Conservation (phyloP, 306 rosid genomes). For the Casuarina equisetifolia region DNA sequence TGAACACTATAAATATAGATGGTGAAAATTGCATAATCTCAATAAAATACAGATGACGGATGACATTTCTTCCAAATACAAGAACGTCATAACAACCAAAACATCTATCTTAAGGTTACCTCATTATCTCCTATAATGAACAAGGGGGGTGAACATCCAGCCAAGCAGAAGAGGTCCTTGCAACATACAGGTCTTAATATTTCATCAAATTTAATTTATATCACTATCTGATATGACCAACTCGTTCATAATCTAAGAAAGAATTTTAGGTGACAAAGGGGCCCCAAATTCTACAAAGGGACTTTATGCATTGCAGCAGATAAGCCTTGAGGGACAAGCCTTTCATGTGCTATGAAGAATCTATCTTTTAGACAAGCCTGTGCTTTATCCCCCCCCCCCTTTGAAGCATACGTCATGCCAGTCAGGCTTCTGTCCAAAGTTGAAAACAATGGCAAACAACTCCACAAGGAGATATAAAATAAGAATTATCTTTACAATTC, state of each 20-base stretch:
- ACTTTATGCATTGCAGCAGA: too few relatives aligned
- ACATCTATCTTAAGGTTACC: too few relatives aligned
- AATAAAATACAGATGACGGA: too few relatives aligned
- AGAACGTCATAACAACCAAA: too few relatives aligned
- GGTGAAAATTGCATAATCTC: too few relatives aligned
- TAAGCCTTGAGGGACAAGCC: background rate
- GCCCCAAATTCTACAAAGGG: background rate
- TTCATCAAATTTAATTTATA: background rate
- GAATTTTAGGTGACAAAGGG: background rate
- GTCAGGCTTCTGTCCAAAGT: background rate
- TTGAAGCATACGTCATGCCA: background rate
- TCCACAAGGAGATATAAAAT: background rate
- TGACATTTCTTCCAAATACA: too few relatives aligned
- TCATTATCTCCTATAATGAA: too few relatives aligned
- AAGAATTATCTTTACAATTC: background rate
- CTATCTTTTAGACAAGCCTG: too few relatives aligned
- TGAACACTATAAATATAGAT: too few relatives aligned
- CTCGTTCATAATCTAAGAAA: background rate
- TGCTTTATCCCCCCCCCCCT: too few relatives aligned
- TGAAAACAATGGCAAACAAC: background rate
- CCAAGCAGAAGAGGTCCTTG: background rate
- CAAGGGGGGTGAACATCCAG: too few relatives aligned
- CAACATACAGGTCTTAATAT: background rate
- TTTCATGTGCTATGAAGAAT: background rate
- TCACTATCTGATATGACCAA: background rate